Conservation (phyloP, 78 protist species). For the slime mould (Dictyostelium discoideum) region DNA sequence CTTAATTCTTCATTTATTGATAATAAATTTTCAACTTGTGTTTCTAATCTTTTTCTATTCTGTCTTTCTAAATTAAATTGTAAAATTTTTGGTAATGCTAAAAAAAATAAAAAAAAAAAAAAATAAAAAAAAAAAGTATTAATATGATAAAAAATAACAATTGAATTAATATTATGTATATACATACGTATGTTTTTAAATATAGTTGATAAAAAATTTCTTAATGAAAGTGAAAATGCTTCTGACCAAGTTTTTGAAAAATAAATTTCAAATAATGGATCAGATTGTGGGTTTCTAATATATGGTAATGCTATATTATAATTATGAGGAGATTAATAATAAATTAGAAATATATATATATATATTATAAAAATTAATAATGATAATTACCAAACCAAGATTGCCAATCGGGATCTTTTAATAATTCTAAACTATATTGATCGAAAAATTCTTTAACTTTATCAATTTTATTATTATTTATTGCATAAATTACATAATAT, state of each 20-base stretch:
- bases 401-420: slow-evolving; percentile 82
- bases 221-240: slow-evolving; percentile 67
- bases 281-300: slow-evolving; percentile 63
- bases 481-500: slow-evolving; percentile 62
- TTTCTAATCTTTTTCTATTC: slow-evolving; percentile 67
- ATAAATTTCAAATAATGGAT: slow-evolving; percentile 79
- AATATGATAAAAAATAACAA: background rate
- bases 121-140: background rate
- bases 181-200: slow-evolving; percentile 71
- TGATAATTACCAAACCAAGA: slow-evolving; percentile 86
- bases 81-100: slow-evolving; percentile 76
- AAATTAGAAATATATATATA: too few species aligned
- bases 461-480: slow-evolving; percentile 44
- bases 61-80: slow-evolving; percentile 79
- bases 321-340: too few species aligned
- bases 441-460: slow-evolving; percentile 85
- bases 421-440: slow-evolving; percentile 42
- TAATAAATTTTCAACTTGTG: slow-evolving; percentile 56
- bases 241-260: slow-evolving; percentile 83
- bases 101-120: background rate
- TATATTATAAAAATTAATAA: background rate
- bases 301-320: slow-evolving; percentile 60
- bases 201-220: slow-evolving; percentile 83
- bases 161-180: too few species aligned
- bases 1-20: slow-evolving; percentile 61